Percentiles rank a stretch among this genome's conserved stretches.
Evolutionary conservation across 192 early-diverging fungal genomes (phyloP).

Genomic region (Coemansia sp.): DNA sequence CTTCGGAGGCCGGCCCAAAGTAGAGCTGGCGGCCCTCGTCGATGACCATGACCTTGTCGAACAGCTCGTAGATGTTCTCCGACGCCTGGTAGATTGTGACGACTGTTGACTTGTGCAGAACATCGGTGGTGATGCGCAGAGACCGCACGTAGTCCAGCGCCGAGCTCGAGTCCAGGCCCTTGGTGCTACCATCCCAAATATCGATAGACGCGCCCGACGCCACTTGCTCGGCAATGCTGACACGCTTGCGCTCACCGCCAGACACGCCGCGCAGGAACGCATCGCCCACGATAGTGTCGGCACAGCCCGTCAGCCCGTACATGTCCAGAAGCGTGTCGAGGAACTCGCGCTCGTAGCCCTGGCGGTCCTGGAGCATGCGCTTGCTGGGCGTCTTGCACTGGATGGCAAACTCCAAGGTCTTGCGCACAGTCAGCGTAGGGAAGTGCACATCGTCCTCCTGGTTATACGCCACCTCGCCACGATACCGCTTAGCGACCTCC

Average conservation of each 20-base stretch:
- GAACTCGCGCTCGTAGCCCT: slow-evolving; percentile 46
- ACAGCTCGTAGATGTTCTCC: slow-evolving; percentile 63
- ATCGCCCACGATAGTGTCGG: slow-evolving; percentile 64
- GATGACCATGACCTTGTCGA: slow-evolving; percentile 57
- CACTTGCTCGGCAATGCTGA: slow-evolving; percentile 76
- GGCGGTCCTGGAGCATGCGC: slow-evolving; percentile 71
- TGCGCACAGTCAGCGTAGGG: slow-evolving; percentile 73
- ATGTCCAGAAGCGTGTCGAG: slow-evolving; percentile 57
- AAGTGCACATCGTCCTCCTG: slow-evolving; percentile 81
- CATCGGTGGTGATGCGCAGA: slow-evolving; percentile 70
- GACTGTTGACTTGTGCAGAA: slow-evolving; percentile 63
- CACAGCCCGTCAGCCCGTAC: slow-evolving; percentile 53
- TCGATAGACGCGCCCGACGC: slow-evolving; percentile 61
- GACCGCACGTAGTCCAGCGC: slow-evolving; percentile 77
- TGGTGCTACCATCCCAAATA: slow-evolving; percentile 70
- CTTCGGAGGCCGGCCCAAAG: slow-evolving; percentile 54
- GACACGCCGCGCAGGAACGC: slow-evolving; percentile 75
- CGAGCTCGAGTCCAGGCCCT: slow-evolving; percentile 77
- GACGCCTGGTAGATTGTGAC: slow-evolving; percentile 74
- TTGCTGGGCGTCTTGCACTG: slow-evolving; percentile 69
- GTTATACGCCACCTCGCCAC: slow-evolving; percentile 76
- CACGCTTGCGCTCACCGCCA: slow-evolving; percentile 78
- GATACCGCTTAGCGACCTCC: slow-evolving; percentile 61
- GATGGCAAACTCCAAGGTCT: slow-evolving; percentile 76
- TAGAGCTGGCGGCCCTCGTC: slow-evolving; percentile 56